phyloP scores from a whole-genome alignment of 2,329 filamentous ascomycete species.

The Ploettnerulaceae sp. region DNA sequence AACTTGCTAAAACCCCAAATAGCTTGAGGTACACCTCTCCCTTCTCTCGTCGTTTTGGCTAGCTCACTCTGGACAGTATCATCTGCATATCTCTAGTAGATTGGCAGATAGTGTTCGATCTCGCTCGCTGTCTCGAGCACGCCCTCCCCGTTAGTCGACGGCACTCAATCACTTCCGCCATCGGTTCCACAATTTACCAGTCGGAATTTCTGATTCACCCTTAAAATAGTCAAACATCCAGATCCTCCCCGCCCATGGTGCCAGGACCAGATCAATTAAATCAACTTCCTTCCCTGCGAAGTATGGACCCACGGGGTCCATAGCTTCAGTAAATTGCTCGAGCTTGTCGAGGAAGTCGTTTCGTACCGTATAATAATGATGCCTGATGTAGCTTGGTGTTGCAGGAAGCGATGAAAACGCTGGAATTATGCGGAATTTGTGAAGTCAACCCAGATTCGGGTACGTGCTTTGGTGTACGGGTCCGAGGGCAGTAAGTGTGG shows the following conservation, averaged over 20 bases:
- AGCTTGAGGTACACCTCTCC: constrained; percentile 54
- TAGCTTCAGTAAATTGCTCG: constrained; percentile 56
- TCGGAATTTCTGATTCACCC: constrained; percentile 46
- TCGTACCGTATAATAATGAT: constrained; percentile 49
- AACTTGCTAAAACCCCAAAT: not conserved
- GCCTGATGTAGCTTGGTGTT: constrained; percentile 47
- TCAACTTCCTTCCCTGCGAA: constrained; percentile 61
- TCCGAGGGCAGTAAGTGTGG: constrained; percentile 52
- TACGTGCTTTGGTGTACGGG: constrained; percentile 59
- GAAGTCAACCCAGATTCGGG: constrained; percentile 71
- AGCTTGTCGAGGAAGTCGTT: constrained; percentile 54
- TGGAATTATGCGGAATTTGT: constrained; percentile 63
- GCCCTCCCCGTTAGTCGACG: constrained; percentile 53
- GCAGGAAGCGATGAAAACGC: constrained; percentile 60
- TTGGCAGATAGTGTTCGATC: constrained; percentile 59
- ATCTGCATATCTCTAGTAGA: constrained; percentile 64
- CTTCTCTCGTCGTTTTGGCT: constrained; percentile 57
- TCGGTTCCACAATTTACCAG: constrained; percentile 53
- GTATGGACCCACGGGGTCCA: constrained; percentile 58
- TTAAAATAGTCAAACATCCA: constrained; percentile 77
- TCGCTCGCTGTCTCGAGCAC: constrained; percentile 65
- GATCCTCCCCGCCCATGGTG: constrained; percentile 66
- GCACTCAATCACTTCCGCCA: constrained; percentile 63
- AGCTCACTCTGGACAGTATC: constrained; percentile 58
- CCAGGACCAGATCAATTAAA: constrained; percentile 65